These are phyloP conservation scores for Apiotrichum veenhuisii DNA, from an alignment of 1,284 basidiomycete genomes.

Conservation along the genomic window DNA sequence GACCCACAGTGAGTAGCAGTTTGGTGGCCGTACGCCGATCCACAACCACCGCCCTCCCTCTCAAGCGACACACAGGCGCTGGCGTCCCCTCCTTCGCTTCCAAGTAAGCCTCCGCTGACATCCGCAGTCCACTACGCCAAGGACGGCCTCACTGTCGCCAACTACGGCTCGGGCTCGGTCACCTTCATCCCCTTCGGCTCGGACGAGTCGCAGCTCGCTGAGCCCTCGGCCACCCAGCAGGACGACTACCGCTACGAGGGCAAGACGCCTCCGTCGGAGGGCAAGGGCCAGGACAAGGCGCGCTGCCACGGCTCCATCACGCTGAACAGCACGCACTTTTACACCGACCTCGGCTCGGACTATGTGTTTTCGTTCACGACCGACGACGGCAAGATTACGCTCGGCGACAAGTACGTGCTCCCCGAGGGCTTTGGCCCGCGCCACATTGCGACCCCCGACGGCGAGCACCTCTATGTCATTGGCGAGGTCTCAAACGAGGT, in stretches of 20 bases:
- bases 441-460: constrained; percentile 31
- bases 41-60: too few relatives aligned
- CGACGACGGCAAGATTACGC: constrained; percentile 13
- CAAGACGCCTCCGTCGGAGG: constrained; percentile 32
- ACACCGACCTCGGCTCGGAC: constrained; percentile 47
- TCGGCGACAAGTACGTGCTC: constrained; percentile 34
- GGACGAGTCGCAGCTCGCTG: too few relatives aligned
- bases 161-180: constrained; percentile 13
- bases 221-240: too few relatives aligned
- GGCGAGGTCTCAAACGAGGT: constrained; percentile 41
- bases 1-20: neutral
- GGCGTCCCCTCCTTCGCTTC: too few relatives aligned
- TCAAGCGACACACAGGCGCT: neutral
- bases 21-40: too few relatives aligned
- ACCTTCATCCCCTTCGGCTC: too few relatives aligned
- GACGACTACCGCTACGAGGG: neutral
- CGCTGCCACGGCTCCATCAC: constrained; percentile 47
- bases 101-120: neutral
- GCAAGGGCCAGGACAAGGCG: constrained; percentile 36
- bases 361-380: constrained; percentile 36
- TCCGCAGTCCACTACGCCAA: neutral
- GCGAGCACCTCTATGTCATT: constrained; percentile 42
- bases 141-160: neutral
- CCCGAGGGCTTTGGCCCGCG: constrained; percentile 43
- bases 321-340: constrained; percentile 32